These are phyloP conservation scores for Tylopilus cervinicoccineus DNA, from an alignment of 768 basidiomycete genomes.

Conservation along the genomic window DNA sequence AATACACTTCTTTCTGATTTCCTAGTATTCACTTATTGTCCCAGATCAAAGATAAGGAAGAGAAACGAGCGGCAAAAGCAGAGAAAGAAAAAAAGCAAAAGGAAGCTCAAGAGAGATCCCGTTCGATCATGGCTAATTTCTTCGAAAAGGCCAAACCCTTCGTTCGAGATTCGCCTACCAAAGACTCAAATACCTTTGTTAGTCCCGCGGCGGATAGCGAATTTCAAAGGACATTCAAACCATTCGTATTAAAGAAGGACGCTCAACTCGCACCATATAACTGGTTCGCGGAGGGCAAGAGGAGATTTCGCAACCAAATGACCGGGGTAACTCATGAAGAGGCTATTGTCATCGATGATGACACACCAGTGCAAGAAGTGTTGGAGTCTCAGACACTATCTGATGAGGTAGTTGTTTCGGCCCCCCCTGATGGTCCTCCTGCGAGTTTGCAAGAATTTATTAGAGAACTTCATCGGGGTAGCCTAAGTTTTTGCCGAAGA, in stretches of 20 bases:
- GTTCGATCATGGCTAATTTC: constrained; percentile 73
- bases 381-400: constrained; percentile 6
- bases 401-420: not conserved
- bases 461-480: constrained; percentile 30
- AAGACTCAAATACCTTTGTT: constrained; percentile 25
- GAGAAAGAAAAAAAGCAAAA: constrained; percentile 72
- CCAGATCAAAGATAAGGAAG: constrained; percentile 66
- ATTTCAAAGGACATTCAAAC: constrained; percentile 72
- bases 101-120: constrained; percentile 68
- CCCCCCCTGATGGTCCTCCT: not conserved
- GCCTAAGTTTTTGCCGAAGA: constrained; percentile 18
- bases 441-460: constrained; percentile 15
- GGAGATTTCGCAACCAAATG: constrained; percentile 19
- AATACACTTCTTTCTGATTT: not conserved
- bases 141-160: constrained; percentile 60
- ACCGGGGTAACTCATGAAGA: constrained; percentile 33
- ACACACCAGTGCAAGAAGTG: constrained; percentile 10
- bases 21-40: constrained; percentile 2
- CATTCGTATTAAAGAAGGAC: constrained; percentile 77
- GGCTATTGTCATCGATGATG: constrained; percentile 59
- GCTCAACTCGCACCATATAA: constrained; percentile 69
- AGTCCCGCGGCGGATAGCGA: constrained; percentile 48
- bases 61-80: constrained; percentile 62
- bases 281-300: constrained; percentile 47
- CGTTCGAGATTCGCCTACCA: constrained; percentile 19